Percentiles rank a stretch among this genome's conserved stretches.
Evolutionary conservation across 768 basidiomycete genomes (phyloP).

Genomic region (Podaxis pistillaris): DNA sequence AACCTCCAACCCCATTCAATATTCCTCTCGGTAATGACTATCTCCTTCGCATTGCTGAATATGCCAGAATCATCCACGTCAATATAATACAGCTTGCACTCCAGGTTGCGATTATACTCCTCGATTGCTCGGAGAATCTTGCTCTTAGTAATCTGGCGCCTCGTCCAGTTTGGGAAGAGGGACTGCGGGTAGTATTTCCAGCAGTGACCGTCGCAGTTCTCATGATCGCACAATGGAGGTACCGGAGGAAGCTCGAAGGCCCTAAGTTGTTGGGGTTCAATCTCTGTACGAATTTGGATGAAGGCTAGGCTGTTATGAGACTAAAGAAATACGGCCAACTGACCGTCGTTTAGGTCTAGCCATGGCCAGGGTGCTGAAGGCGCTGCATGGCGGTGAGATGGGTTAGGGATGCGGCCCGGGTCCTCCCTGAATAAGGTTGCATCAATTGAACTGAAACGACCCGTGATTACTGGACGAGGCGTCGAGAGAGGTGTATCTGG

Average conservation of each 20-base stretch:
- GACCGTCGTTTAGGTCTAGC: constrained; percentile 41
- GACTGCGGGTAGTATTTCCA: constrained; percentile 44
- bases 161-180: constrained; percentile 57
- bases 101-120: constrained; percentile 23
- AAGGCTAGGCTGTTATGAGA: neutral
- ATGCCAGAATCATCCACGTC: constrained; percentile 38
- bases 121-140: constrained; percentile 36
- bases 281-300: constrained; percentile 23
- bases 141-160: constrained; percentile 39
- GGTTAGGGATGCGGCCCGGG: constrained; percentile 25
- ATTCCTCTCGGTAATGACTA: constrained; percentile 21
- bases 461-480: neutral
- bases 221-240: constrained; percentile 36
- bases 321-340: neutral
- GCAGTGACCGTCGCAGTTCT: constrained; percentile 31
- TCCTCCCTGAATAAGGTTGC: neutral
- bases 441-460: too few species aligned
- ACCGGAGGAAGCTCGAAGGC: constrained; percentile 31
- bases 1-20: constrained; percentile 34
- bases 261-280: constrained; percentile 32
- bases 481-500: neutral
- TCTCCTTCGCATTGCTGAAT: constrained; percentile 31
- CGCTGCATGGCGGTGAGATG: constrained; percentile 44
- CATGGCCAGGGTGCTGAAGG: constrained; percentile 50
- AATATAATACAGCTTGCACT: constrained; percentile 30